Conservation (phyloP, 2,329 filamentous ascomycete species). For the Penicillium sp. region DNA sequence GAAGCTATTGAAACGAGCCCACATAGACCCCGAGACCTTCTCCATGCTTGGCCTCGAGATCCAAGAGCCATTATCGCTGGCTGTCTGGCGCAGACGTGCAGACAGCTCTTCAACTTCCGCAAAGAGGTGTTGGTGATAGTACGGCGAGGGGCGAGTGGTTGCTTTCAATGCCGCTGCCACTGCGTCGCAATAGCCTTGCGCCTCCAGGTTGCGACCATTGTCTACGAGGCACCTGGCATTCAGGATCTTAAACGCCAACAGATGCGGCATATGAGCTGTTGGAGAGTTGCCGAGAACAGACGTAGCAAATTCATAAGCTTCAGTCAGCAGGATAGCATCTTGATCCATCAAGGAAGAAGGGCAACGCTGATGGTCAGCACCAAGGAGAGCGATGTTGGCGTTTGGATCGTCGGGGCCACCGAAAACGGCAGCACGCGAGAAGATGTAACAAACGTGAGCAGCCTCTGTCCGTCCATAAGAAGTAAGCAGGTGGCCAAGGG, state of each 20-base stretch:
- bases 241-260: conserved; percentile 87
- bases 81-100: conserved; percentile 78
- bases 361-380: conserved; percentile 73
- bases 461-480: conserved; percentile 87
- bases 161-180: conserved; percentile 73
- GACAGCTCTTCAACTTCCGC: conserved; percentile 76
- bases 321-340: conserved; percentile 87
- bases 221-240: conserved; percentile 83
- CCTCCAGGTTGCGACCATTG: conserved; percentile 75
- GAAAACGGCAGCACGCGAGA: conserved; percentile 72
- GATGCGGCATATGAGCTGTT: conserved; percentile 66
- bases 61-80: conserved; percentile 80
- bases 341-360: conserved; percentile 71
- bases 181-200: conserved; percentile 85
- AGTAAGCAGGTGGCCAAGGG: conserved; percentile 76
- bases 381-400: conserved; percentile 76
- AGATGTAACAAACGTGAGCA: conserved; percentile 89
- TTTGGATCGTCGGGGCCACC: conserved; percentile 79
- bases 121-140: conserved; percentile 76
- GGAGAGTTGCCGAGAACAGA: conserved; percentile 63
- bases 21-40: conserved; percentile 86
- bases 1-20: conserved; percentile 94
- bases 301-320: conserved; percentile 88
- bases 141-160: conserved; percentile 79
- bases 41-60: conserved; percentile 95